Evolutionary conservation across 2,329 filamentous ascomycete genomes (phyloP), one percentile per base, ranked within the genome.

Genomic region (Hymenoscyphus salicellus): DNA sequence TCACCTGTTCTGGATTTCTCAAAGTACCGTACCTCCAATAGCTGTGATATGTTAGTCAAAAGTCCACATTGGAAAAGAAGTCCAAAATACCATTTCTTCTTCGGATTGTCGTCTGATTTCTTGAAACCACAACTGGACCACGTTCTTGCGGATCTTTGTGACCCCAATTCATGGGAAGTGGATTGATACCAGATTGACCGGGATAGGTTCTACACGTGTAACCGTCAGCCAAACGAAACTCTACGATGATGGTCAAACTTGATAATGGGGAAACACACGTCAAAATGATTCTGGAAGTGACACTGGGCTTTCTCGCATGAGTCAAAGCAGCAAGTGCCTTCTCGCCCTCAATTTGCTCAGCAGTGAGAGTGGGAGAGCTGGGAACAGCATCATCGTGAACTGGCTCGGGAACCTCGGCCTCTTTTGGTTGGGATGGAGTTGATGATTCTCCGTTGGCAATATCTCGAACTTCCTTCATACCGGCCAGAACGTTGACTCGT

Each of bases 101-200:
- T 63, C 91, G 84, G 71, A 96, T 90, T 5, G 92, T 95, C 62
- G 86, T 88, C 33, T 87, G 81, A 66, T 86, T 84, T 72, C 92
- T 85, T 30, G 90, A 95, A 55, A 97, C 94, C 60, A 97, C 89
- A 59, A 98, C 91, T 4, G 94, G 94, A 1, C 94, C 95, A 77
- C 94, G 86, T 72, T 87, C 82, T 64, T 83, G 77, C 46, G 91
- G 87, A 75, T 96, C 91, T 62, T 84, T 79, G 63, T 92, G 86
- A 60, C 94, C 94, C 94, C 94, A 98, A 71, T 90, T 84, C 83
- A 98, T 87, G 26, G 88, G 86, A 60, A 97, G 80, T n/a, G 94
- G 93, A 69, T 96, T 91, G 77, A 98, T 94, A 68, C 94, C 94
- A 70, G 91, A 92, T 79, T 97, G 94, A 72, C 92, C 93, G 32